Base-by-base conservation (phyloP, 164 flowering plant species). In the Brasenia schreberi region DNA sequence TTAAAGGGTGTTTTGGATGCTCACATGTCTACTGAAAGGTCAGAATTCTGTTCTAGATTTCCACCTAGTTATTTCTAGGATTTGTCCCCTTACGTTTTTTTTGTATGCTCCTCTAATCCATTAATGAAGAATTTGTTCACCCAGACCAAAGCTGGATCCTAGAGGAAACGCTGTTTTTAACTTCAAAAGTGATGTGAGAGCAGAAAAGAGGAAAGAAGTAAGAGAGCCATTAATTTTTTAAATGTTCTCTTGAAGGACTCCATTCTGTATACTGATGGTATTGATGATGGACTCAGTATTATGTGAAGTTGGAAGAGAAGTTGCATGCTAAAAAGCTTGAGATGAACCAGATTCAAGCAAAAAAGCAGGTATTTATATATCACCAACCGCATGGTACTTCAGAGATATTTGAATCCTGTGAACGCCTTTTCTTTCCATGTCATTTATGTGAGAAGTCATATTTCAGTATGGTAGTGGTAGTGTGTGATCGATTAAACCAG, bases 181-280 rank as follows among this genome's bases (percentile, higher is more conserved):
- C 70, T 83, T 85, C 66, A 84, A 65, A 78, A 81, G 89, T 68
- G 74, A 78, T 60, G 82, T 78, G 75, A 79, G 87, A 59, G 90
- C 90, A 63, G 88, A 86, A 68, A 83, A 73, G 78, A 84, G 88
- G 68, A 88, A 82, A 82, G 84, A 87, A 90, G 96, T 68, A 78
- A 77, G 87, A 65, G 64, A 68, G 42, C 9, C 12, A 23, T 23
- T 61, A n/a, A 9, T 10, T 61, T 61, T 61, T 23, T 2, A 18
- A 18, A 61, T 18, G 9, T 61, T 18, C 10, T 63, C 9, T 45
- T 64, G 16, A 59, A 65, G 18, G 23, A 10, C n/a, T 3, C 42
- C 60, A 14, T 59, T 64, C 59, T 49, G 18, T 39, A n/a, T 61
- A 71, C 42, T 4, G 64, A 4, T 33, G 11, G 19, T 58, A 68